Conservation (phyloP, 2,329 filamentous ascomycete species). For the Exophiala phaeomuriformis region DNA sequence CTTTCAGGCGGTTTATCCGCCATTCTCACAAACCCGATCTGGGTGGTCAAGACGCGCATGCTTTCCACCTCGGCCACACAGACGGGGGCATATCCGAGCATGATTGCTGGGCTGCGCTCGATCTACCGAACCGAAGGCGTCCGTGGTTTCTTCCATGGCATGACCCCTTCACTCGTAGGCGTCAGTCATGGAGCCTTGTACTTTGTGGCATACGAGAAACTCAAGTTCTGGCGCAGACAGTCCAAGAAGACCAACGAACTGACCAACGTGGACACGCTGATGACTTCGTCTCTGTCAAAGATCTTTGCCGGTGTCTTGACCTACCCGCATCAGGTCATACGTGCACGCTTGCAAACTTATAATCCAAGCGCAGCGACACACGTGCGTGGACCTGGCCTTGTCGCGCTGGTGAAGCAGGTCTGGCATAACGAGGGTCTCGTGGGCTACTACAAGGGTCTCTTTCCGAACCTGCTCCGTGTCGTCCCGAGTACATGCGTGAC, state of each 20-base stretch:
- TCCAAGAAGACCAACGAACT: slow-evolving; percentile 40
- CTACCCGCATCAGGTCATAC: slow-evolving; percentile 90
- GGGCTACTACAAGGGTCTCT: slow-evolving; percentile 87
- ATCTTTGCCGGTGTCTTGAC: slow-evolving; percentile 81
- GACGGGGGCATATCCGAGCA: slow-evolving; percentile 71
- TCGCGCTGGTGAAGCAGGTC: slow-evolving; percentile 64
- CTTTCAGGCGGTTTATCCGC: slow-evolving; percentile 66
- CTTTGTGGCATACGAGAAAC: slow-evolving; percentile 85
- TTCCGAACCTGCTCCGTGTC: slow-evolving; percentile 82
- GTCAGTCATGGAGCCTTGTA: slow-evolving; percentile 90
- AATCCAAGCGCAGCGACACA: slow-evolving; percentile 36
- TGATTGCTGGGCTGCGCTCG: slow-evolving; percentile 60
- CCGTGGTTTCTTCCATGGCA: slow-evolving; percentile 77
- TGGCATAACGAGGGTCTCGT: slow-evolving; percentile 70
- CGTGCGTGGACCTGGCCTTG: slow-evolving; percentile 43
- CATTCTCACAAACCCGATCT: slow-evolving; percentile 84
- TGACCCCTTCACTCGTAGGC: slow-evolving; percentile 74
- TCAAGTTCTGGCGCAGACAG: slow-evolving; percentile 41
- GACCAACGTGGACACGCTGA: slow-evolving; percentile 68
- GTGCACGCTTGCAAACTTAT: slow-evolving; percentile 83
- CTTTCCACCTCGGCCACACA: slow-evolving; percentile 69
- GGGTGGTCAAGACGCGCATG: slow-evolving; percentile 98
- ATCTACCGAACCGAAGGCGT: slow-evolving; percentile 66
- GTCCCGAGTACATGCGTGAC: slow-evolving; percentile 94
- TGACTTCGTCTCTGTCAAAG: slow-evolving; percentile 73